These are phyloP conservation scores for Aspergillus pseudoviridinutans DNA, from an alignment of 2,329 filamentous ascomycete species.

Conservation along the genomic window DNA sequence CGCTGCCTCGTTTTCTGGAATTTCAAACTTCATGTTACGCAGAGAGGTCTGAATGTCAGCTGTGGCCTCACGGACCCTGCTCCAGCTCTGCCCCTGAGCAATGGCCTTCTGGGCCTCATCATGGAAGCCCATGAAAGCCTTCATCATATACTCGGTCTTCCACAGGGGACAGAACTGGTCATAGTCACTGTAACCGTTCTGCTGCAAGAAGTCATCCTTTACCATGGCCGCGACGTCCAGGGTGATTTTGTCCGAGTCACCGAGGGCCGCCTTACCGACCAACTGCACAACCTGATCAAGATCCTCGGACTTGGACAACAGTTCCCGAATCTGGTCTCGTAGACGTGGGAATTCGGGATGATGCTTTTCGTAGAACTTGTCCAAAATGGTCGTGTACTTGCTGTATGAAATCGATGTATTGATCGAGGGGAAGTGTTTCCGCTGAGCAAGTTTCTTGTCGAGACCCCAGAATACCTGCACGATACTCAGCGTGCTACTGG, in stretches of 20 bases:
- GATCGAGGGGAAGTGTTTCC: constrained; percentile 98
- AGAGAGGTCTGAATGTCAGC: constrained; percentile 79
- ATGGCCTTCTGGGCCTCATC: constrained; percentile 97
- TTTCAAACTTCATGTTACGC: constrained; percentile 93
- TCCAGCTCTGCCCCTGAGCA: constrained; percentile 84
- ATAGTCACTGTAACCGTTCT: constrained; percentile 98
- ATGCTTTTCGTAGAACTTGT: constrained; percentile 92
- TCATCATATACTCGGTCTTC: constrained; percentile 99
- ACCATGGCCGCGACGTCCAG: constrained; percentile 85
- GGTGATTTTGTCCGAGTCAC: constrained; percentile 97
- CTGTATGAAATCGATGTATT: constrained; percentile 93
- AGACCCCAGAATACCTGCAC: constrained; percentile 99
- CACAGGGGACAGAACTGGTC: constrained; percentile 98
- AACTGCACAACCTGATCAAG: constrained; percentile 98
- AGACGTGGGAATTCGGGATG: constrained; percentile 91
- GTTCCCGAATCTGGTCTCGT: constrained; percentile 87
- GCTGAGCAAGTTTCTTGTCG: constrained; percentile 98
- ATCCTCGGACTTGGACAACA: constrained; percentile 92
- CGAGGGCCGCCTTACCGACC: constrained; percentile 93
- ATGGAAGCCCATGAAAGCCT: constrained; percentile 96
- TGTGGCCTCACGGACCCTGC: constrained; percentile 87
- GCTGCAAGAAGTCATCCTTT: constrained; percentile 98
- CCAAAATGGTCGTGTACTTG: constrained; percentile 86
- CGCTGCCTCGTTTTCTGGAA: constrained; percentile 76
- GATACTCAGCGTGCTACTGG: constrained; percentile 86